Percentiles rank a stretch among this genome's conserved stretches.
Conservation (phyloP, 352 stramenopile species). For the Globisporangium recalcitrans region DNA sequence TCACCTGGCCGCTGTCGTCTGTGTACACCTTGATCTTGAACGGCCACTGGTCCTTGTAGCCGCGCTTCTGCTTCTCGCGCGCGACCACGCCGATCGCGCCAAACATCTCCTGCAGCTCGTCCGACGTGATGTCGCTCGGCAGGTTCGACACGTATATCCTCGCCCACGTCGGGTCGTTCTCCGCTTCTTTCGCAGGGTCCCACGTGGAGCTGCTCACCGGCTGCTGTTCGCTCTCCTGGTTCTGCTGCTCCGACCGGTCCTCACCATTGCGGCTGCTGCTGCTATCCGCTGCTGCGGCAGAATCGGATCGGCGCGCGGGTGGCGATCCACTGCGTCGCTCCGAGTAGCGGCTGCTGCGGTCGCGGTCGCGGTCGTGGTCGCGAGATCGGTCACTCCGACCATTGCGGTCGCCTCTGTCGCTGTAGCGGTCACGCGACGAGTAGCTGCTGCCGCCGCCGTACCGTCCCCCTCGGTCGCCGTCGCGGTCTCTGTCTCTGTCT, state of each 20-base stretch:
- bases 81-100: constrained; percentile 77
- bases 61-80: constrained; percentile 82
- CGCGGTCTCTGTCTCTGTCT: constrained; percentile 23
- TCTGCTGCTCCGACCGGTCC: constrained; percentile 14
- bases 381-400: no score
- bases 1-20: constrained; percentile 58
- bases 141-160: constrained; percentile 87
- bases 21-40: constrained; percentile 90
- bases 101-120: constrained; percentile 85
- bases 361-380: constrained; percentile 27
- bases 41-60: constrained; percentile 86
- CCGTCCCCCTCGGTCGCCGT: constrained; percentile 13
- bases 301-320: constrained; percentile 5
- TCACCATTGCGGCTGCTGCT: constrained; percentile 8
- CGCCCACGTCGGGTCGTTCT: constrained; percentile 77
- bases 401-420: no score
- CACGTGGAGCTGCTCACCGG: constrained; percentile 43
- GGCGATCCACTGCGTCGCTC: constrained; percentile 10
- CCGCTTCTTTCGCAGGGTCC: constrained; percentile 70
- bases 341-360: constrained; percentile 22
- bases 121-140: constrained; percentile 60
- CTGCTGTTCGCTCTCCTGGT: constrained; percentile 14
- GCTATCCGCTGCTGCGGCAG: background rate
- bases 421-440: constrained; percentile 22
- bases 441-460: constrained; percentile 25